Conservation (phyloP, 78 protist species). For the Bodo saltans region DNA sequence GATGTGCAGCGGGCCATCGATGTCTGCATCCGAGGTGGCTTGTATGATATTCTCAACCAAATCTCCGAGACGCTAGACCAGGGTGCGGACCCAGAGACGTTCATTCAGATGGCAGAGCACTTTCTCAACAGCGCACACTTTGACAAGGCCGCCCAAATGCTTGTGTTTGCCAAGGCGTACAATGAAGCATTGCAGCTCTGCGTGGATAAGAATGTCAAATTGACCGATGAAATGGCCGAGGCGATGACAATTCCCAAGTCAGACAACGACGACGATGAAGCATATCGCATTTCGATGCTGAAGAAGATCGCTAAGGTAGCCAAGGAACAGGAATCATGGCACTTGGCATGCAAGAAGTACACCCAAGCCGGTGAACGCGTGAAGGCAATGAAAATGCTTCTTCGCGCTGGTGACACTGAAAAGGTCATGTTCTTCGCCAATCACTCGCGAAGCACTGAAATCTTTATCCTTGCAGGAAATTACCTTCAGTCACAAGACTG, state of each 20-base stretch:
- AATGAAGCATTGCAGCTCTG: conserved; percentile 38
- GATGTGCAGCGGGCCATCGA: conserved; percentile 49
- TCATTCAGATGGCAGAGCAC: conserved; percentile 40
- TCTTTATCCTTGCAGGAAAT: conserved; percentile 75
- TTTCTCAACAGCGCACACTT: conserved; percentile 48
- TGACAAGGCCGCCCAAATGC: conserved; percentile 53
- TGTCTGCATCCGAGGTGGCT: conserved; percentile 52
- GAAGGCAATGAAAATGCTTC: conserved; percentile 63
- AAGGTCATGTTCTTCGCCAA: conserved; percentile 68
- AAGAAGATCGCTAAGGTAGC: conserved; percentile 31
- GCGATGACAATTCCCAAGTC: conserved; percentile 26
- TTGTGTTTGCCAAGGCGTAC: conserved; percentile 16
- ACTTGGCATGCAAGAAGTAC: conserved; percentile 60
- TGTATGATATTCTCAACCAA: conserved; percentile 40
- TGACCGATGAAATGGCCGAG: conserved; percentile 63
- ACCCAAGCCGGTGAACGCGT: conserved; percentile 59
- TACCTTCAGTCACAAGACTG: conserved; percentile 68
- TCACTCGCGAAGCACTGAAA: conserved; percentile 42
- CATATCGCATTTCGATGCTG: neutral
- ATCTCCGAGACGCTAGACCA: conserved; percentile 45
- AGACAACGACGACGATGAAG: conserved; percentile 22
- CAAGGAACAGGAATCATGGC: conserved; percentile 49
- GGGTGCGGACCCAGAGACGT: conserved; percentile 46
- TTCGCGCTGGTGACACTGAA: conserved; percentile 70
- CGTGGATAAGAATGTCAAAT: conserved; percentile 26